These are phyloP conservation scores for Pichia sp. DNA, from an alignment of 1,139 yeast species.

Conservation along the genomic window DNA sequence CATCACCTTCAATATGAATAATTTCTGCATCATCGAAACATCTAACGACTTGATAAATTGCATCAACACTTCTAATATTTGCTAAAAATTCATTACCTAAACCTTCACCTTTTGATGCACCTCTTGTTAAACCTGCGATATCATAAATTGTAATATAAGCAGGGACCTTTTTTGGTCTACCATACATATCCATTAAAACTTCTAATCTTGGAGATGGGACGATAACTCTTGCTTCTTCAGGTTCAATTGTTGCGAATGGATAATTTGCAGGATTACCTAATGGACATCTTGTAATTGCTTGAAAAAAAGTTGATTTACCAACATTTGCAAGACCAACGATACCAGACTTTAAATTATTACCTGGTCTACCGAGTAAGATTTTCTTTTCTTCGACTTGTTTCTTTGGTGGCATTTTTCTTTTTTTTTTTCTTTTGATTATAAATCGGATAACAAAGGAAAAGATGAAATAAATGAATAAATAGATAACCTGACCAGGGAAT, in stretches of 20 bases:
- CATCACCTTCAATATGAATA: conserved; percentile 97
- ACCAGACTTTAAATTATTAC: conserved; percentile 93
- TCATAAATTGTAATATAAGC: conserved; percentile 92
- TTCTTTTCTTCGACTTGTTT: conserved; percentile 87
- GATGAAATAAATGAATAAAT: not conserved
- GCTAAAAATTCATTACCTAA: conserved; percentile 97
- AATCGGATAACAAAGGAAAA: conserved; percentile 24
- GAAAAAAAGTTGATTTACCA: conserved; percentile 90
- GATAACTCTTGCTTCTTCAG: conserved; percentile 96
- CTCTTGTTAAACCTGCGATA: conserved; percentile 97
- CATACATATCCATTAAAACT: conserved; percentile 41
- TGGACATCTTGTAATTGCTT: conserved; percentile 82
- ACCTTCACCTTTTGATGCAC: conserved; percentile 98
- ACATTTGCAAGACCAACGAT: conserved; percentile 96
- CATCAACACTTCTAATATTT: conserved; percentile 96
- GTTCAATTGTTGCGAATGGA: conserved; percentile 98
- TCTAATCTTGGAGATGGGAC: conserved; percentile 94
- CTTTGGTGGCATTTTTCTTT: conserved; percentile 77
- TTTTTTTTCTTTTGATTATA: not conserved
- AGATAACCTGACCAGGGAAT: not conserved
- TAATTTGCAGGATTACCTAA: conserved; percentile 98
- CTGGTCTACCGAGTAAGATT: conserved; percentile 94
- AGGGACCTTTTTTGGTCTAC: conserved; percentile 63
- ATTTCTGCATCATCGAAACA: conserved; percentile 98
- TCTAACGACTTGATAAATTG: conserved; percentile 95